Evolutionary conservation across 495 filamentous ascomycete genomes (phyloP), one percentile per base, ranked within the genome.

Genomic region (Aspergillus cavernicola): DNA sequence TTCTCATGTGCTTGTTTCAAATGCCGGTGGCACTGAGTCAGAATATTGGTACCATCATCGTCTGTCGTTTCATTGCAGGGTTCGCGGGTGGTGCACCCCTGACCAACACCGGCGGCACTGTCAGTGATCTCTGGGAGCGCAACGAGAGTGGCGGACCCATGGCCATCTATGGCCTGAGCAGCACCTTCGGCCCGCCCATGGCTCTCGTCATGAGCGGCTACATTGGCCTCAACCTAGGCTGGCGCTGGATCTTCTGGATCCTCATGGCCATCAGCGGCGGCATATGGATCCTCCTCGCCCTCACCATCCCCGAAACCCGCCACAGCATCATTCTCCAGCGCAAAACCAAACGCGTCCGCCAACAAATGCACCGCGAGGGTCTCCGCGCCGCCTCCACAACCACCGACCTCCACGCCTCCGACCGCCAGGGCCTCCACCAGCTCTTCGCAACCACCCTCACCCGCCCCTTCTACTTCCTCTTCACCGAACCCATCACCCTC

Each of bases 1-100:
- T 72, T 78, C 74, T 60, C 28, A 80, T 84, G 57, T 65, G 84
- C 10, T 62, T 81, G 29, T 89, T 84, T 67, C 83, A 82, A 49
- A 57, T 85, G 2, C 80, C 72, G 1, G 76, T 78, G 54, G 84
- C 82, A 0, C 69, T 86, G 37, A 74, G 79, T 1, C 70, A 69
- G 15, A 85, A 74, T 26, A 74, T 73, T 22, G 69, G 63, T 1
- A 77, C 82, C 49, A 66, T 84, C 35, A 64, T 85, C 23, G 79
- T 72, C 16, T 81, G 80, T 57, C 76, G 82, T 0, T 82, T 84
- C 59, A 65, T 85, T 11, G 65, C 76, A 0, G 84, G 83, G 1
- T 63, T 80, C 2, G 78, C 75, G 2, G 81, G 76, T 2, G 71
- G 73, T 10, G 78, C 79, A 4, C 70, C 80, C 0, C 57, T 83